phyloP scores from a whole-genome alignment of 129 eudicot species.

The Chrysanthemum seticuspe region DNA sequence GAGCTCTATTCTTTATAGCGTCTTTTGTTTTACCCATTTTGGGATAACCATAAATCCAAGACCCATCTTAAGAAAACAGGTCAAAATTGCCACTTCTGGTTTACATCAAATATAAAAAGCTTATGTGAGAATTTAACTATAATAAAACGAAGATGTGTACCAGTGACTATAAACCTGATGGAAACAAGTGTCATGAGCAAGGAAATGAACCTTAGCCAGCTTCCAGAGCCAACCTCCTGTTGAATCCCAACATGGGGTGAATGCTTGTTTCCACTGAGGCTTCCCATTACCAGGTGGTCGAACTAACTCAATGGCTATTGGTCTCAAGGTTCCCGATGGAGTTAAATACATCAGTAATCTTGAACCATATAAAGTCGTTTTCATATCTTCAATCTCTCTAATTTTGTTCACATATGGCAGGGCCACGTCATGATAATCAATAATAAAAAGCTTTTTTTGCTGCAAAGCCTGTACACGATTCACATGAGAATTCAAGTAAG shows the following conservation, averaged over 20 bases:
- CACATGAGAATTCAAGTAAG: not conserved
- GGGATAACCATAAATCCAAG: too few species aligned
- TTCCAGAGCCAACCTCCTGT: slow-evolving; percentile 77
- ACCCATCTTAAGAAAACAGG: too few species aligned
- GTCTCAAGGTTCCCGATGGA: slow-evolving; percentile 46
- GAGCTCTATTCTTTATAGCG: too few species aligned
- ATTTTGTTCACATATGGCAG: slow-evolving; percentile 67
- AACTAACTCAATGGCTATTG: slow-evolving; percentile 67
- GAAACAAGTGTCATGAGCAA: slow-evolving; percentile 67
- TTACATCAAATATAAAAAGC: not conserved
- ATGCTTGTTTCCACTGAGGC: slow-evolving; percentile 66
- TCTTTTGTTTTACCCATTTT: too few species aligned
- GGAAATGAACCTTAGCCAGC: slow-evolving; percentile 66
- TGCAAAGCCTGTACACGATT: slow-evolving; percentile 46
- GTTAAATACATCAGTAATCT: slow-evolving; percentile 59
- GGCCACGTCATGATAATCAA: slow-evolving; percentile 66
- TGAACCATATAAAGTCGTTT: slow-evolving; percentile 68
- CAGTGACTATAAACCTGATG: slow-evolving; percentile 76
- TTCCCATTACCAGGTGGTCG: slow-evolving; percentile 57
- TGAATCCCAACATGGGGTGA: slow-evolving; percentile 40
- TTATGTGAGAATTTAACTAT: not conserved
- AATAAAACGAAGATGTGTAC: slow-evolving; percentile 29
- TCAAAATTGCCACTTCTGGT: not conserved
- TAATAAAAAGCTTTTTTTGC: slow-evolving; percentile 53
- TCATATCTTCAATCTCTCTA: slow-evolving; percentile 38